Base-by-base conservation (phyloP, 169 alveolate genomes). In the Plasmodium relictum region DNA sequence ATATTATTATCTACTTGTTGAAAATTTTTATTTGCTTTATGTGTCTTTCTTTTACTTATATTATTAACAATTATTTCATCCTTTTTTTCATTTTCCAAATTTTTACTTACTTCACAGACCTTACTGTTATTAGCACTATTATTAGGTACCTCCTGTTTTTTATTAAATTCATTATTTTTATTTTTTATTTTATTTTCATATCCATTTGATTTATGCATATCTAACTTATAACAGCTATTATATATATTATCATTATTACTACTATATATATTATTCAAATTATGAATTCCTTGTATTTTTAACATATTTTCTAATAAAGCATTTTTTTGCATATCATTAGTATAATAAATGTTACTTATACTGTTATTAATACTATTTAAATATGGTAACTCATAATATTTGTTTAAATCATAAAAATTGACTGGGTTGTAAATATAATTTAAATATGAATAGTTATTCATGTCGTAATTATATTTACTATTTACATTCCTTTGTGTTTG, bases 241-340 rank as follows among this genome's bases (percentile, higher is more conserved):
- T 71, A 22, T n/a, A 24, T 20, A 26, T 52, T 22, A 1, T 26
- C 61, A 8, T 45, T 26, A 14, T 39, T 45, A 7, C 0, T 58
- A 20, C 18, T 58, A 42, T 73, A 58, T 26, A 58, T 31, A 18
- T 39, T 18, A 37, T 59, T 54, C 72, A 80, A 20, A 31, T 42
- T 56, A 52, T 80, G 66, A 52, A 68, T 24, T 10, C 83, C 73
- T 18, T 80, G 90, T 42, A 66, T 9, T 6, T 56, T 50, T 10
- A 80, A 37, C 18, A 71, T 31, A 62, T 59, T n/a, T 56, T 68
- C 83, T 83, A 80, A 66, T 69, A 80, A 45, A 26, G 18, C 37
- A 10, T 80, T 68, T 44, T 48, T 68, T 26, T 54, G 78, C 5
- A 41, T 0, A 48, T 80, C 16, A 45, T 45, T 80, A 6, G 62